These are phyloP conservation scores for Polytrichum commune DNA, from an alignment of 225 moss, liverwort and hornwort species.

Conservation along the genomic window DNA sequence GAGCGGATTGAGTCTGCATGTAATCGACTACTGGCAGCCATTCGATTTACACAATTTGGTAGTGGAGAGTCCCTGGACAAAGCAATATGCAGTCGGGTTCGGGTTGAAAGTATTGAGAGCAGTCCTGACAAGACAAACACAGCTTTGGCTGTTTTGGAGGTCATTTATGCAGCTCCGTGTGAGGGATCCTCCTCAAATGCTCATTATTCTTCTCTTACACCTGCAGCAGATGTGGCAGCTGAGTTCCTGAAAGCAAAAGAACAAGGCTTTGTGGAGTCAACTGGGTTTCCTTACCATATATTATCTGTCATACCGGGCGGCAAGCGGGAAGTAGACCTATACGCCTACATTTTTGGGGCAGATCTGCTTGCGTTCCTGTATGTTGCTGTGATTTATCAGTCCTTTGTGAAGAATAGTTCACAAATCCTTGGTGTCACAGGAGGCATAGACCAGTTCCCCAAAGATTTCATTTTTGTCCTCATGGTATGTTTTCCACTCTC, in stretches of 20 bases:
- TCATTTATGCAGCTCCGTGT: conserved; percentile 31
- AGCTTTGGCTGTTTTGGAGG: conserved; percentile 41
- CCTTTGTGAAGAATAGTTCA: conserved; percentile 32
- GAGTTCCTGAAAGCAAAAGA: conserved; percentile 38
- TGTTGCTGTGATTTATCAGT: conserved; percentile 36
- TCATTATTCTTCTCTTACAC: conserved; percentile 27
- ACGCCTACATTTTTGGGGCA: conserved; percentile 45
- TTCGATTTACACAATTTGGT: conserved; percentile 1
- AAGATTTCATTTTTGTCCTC: conserved; percentile 34
- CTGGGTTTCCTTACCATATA: conserved; percentile 39
- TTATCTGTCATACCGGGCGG: conserved; percentile 41
- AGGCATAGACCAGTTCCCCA: conserved; percentile 40
- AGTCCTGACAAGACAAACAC: conserved; percentile 24
- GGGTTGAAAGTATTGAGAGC: conserved; percentile 45
- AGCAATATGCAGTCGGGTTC: conserved; percentile 30
- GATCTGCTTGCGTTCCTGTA: conserved; percentile 39
- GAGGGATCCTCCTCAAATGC: conserved; percentile 5
- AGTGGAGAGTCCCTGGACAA: conserved; percentile 10
- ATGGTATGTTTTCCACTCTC: conserved; percentile 25
- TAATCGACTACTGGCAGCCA: conserved; percentile 35
- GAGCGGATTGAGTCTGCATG: conserved; percentile 44
- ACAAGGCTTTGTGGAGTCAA: conserved; percentile 24
- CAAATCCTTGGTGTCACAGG: conserved; percentile 29
- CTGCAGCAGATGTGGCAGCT: conserved; percentile 39
- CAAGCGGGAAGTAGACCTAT: conserved; percentile 47